Conservation (phyloP, 2,329 filamentous ascomycete genomes). For the Colletotrichum plurivorum region DNA sequence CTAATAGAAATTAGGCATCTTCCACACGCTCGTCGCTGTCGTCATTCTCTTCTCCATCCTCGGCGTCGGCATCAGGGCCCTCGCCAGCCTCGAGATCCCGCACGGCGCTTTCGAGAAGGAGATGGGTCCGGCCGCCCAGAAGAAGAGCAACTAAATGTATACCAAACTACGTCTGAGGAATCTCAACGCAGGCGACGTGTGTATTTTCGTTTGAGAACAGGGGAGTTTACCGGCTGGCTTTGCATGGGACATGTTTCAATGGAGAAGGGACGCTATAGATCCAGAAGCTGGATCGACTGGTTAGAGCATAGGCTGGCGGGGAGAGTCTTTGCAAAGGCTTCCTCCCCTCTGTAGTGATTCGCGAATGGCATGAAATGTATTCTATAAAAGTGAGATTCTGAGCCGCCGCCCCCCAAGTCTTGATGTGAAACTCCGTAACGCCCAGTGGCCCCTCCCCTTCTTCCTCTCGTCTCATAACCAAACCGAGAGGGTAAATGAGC, state of each 20-base stretch:
- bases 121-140: conserved; percentile 89
- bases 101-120: conserved; percentile 98
- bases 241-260: conserved; percentile 32
- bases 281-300: conserved; percentile 15
- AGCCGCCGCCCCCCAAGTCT: conserved; percentile 21
- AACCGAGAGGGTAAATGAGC: background rate
- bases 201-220: conserved; percentile 33
- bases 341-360: conserved; percentile 11
- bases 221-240: conserved; percentile 39
- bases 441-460: conserved; percentile 4
- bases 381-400: conserved; percentile 30
- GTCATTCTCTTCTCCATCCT: conserved; percentile 83
- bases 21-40: conserved; percentile 83
- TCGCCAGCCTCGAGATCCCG: conserved; percentile 87
- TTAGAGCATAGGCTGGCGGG: conserved; percentile 5
- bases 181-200: conserved; percentile 4
- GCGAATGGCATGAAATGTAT: conserved; percentile 37
- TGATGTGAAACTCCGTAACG: conserved; percentile 34
- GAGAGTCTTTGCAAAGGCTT: background rate
- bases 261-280: conserved; percentile 11
- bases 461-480: background rate
- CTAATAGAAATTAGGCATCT: conserved; percentile 75
- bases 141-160: conserved; percentile 86
- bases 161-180: conserved; percentile 3
- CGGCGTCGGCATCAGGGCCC: conserved; percentile 81